Base-by-base conservation (phyloP, 1,139 yeast species). In the Geotrichum macrosporum region DNA sequence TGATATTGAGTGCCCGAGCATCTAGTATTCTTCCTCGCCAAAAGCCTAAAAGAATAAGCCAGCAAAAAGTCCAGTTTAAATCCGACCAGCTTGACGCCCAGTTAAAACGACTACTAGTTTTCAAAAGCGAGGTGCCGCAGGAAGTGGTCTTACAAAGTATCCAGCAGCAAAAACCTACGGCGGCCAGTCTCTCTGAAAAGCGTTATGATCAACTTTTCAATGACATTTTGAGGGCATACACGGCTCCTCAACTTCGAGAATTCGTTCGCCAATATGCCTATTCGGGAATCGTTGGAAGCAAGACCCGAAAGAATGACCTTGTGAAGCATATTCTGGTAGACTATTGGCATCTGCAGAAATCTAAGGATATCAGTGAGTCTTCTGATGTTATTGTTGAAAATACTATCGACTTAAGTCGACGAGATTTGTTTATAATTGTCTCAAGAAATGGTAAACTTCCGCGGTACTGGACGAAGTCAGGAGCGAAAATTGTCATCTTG, bases 381-480 rank as follows among this genome's bases (percentile, higher is more conserved):
- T 69, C 70, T 5, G 78, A 74, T 49, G 64, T 73, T 21, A 63
- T 72, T 24, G 60, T 66, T 4, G 73, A 71, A 45, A 64, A 65
- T 37, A 57, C 64, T 9, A 62, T 77, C 27, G 63, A 67, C 21
- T 62, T 77, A 10, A 58, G 66, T 43, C 65, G 69, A 34, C 62
- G 72, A 18, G 80, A 78, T 40, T 56, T 76, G 48, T 77, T 77
- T 52, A 61, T 79, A 20, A 56, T 78, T n/a, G 59, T 76, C 8
- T 69, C 77, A 43, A 66, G 72, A 41, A 69, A 70, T 41, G 81
- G 80, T 4, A 62, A 64, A 24, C 59, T 77, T 31, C 65, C 77
- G 33, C 72, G 75, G 41, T 69, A 73, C 43, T 70, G 81, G 69
- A 67, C 78, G 3, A 68, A 77, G 46, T 68, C 76, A 8, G 86